Percentiles rank a stretch among this genome's conserved stretches.
Evolutionary conservation across 1,139 yeast genomes (phyloP).

Genomic region (Debaryomyces coudertii): DNA sequence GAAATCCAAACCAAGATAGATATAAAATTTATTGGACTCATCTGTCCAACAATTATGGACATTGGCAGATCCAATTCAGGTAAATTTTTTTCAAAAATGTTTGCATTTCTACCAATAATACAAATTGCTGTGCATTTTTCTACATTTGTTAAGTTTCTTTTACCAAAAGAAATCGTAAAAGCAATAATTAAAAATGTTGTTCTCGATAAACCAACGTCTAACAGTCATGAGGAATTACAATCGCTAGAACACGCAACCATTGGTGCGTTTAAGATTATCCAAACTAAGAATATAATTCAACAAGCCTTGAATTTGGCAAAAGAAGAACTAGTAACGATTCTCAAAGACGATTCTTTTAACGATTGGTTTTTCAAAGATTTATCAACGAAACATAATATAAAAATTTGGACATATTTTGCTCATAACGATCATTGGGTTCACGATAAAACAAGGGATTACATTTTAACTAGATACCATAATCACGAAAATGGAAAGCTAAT

Average conservation of each 20-base stretch:
- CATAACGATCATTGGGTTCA: conserved; percentile 64
- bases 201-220: conserved; percentile 26
- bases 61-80: conserved; percentile 59
- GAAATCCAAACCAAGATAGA: conserved; percentile 22
- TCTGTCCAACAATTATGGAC: conserved; percentile 66
- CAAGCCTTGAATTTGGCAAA: conserved; percentile 60
- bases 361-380: conserved; percentile 50
- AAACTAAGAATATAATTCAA: conserved; percentile 43
- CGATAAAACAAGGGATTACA: conserved; percentile 46
- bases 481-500: conserved; percentile 29
- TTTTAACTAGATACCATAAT: conserved; percentile 41
- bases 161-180: conserved; percentile 25
- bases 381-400: conserved; percentile 21
- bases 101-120: conserved; percentile 38
- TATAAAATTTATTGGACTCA: conserved; percentile 53
- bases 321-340: conserved; percentile 58
- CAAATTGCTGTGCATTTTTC: conserved; percentile 21
- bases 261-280: conserved; percentile 47
- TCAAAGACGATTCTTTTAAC: conserved; percentile 44
- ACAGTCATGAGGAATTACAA: conserved; percentile 21
- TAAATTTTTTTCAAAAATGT: conserved; percentile 32
- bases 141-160: conserved; percentile 21
- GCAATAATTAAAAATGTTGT: conserved; percentile 25
- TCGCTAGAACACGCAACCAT: conserved; percentile 42
- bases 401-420: conserved; percentile 62